Conservation (phyloP, 108 stramenopile genomes). For the Parmales sp. region DNA sequence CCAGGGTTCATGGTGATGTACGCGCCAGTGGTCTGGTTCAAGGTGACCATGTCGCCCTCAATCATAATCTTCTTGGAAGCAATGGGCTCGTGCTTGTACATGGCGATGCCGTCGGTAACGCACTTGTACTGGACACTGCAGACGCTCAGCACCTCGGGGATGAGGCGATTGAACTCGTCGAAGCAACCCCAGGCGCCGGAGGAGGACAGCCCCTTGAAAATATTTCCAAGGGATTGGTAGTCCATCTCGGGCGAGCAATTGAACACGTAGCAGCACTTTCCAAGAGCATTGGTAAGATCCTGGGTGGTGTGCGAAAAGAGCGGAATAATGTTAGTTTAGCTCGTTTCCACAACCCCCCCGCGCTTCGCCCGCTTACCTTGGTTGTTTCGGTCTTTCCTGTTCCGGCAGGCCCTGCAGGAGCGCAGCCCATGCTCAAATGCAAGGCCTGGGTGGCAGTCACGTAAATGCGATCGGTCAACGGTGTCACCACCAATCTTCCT, state of each 20-base stretch:
- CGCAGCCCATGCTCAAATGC: conserved; percentile 57
- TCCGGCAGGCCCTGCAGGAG: conserved; percentile 57
- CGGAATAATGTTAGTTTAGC: too few species aligned
- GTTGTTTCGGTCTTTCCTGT: conserved; percentile 65
- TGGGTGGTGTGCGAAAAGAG: too few species aligned
- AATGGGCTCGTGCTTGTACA: conserved; percentile 14
- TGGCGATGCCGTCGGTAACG: conserved; percentile 48
- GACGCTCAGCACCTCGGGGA: conserved; percentile 53
- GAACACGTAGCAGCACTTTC: conserved; percentile 60
- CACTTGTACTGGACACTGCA: conserved; percentile 62
- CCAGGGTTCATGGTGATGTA: conserved; percentile 64
- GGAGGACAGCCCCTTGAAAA: conserved; percentile 58
- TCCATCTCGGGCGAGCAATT: conserved; percentile 67
- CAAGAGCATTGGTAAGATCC: conserved; percentile 51
- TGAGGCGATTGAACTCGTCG: conserved; percentile 59
- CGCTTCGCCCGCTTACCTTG: too few species aligned
- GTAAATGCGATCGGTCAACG: conserved; percentile 56
- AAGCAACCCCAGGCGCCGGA: conserved; percentile 63
- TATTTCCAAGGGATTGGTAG: conserved; percentile 50
- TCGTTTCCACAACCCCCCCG: too few species aligned
- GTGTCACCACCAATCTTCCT: conserved; percentile 51
- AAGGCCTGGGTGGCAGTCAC: conserved; percentile 63
- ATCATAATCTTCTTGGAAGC: conserved; percentile 21
- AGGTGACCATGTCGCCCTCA: conserved; percentile 42
- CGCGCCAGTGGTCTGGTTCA: conserved; percentile 51